Conservation (phyloP, 2,329 filamentous ascomycete genomes). For the Orbilia oligospora region DNA sequence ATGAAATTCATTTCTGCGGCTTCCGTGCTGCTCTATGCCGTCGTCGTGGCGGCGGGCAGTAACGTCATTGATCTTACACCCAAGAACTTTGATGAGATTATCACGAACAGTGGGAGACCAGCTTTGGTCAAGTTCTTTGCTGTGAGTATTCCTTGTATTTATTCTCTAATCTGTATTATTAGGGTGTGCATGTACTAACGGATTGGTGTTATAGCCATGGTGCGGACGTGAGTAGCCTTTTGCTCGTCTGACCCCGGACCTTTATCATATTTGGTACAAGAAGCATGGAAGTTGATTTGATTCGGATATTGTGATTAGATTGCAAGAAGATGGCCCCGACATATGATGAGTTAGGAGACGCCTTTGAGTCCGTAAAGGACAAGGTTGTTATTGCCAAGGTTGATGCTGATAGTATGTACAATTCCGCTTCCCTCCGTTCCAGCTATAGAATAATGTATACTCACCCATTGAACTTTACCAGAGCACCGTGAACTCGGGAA, state of each 20-base stretch:
- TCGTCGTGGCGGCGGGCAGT: conserved; percentile 76
- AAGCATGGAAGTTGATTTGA: conserved; percentile 1
- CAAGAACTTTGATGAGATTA: conserved; percentile 89
- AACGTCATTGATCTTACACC: conserved; percentile 91
- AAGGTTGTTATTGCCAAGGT: conserved; percentile 94
- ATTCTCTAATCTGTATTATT: neutral
- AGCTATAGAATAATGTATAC: neutral
- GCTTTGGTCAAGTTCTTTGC: conserved; percentile 98
- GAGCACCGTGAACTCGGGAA: conserved; percentile 85
- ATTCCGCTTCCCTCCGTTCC: neutral
- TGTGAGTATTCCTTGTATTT: conserved; percentile 62
- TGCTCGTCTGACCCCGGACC: neutral
- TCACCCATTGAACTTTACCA: conserved; percentile 23
- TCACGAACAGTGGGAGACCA: conserved; percentile 92
- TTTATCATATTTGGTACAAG: neutral
- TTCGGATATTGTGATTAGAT: conserved; percentile 56
- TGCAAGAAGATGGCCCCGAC: conserved; percentile 64
- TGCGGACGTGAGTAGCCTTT: conserved; percentile 63
- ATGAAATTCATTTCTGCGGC: conserved; percentile 53
- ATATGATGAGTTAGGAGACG: conserved; percentile 64
- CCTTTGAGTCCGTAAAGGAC: conserved; percentile 69
- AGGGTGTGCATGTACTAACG: conserved; percentile 13
- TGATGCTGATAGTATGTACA: conserved; percentile 79
- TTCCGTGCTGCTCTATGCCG: conserved; percentile 61
- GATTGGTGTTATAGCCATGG: conserved; percentile 63